phyloP scores from a whole-genome alignment of 2,329 filamentous ascomycete species.

The Aspergillus clavatus region DNA sequence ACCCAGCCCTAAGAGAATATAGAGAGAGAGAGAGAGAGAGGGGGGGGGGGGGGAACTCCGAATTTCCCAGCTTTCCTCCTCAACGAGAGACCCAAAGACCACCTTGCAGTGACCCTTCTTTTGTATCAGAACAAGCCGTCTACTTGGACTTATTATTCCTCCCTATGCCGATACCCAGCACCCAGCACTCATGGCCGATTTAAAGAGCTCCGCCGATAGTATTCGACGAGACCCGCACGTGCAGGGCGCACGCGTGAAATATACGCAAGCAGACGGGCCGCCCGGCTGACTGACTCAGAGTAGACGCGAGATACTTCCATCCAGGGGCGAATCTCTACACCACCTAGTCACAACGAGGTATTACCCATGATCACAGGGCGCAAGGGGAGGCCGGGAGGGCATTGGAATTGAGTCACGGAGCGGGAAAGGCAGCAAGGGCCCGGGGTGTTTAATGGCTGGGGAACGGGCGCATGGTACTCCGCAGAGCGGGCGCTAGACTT shows the following conservation, averaged over 20 bases:
- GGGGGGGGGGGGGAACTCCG: no score
- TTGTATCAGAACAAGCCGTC: no score
- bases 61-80: slow-evolving; percentile 3
- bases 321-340: background rate
- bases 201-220: slow-evolving; percentile 15
- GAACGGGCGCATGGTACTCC: no score
- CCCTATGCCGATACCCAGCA: no score
- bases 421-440: background rate
- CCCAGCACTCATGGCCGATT: slow-evolving; percentile 3
- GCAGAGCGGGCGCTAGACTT: no score
- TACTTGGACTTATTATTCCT: no score
- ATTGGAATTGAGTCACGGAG: slow-evolving; percentile 1
- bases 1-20: no score
- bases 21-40: no score
- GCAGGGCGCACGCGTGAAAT: slow-evolving; percentile 17
- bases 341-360: background rate
- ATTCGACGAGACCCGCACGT: slow-evolving; percentile 14
- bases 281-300: slow-evolving; percentile 9
- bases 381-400: no score
- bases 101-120: background rate
- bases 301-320: background rate
- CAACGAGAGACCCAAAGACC: slow-evolving; percentile 6
- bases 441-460: background rate
- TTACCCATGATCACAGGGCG: background rate
- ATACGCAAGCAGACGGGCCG: slow-evolving; percentile 7